phyloP scores from a whole-genome alignment of 202 grass and related monocot species.

The Schoenoplectus triqueter region DNA sequence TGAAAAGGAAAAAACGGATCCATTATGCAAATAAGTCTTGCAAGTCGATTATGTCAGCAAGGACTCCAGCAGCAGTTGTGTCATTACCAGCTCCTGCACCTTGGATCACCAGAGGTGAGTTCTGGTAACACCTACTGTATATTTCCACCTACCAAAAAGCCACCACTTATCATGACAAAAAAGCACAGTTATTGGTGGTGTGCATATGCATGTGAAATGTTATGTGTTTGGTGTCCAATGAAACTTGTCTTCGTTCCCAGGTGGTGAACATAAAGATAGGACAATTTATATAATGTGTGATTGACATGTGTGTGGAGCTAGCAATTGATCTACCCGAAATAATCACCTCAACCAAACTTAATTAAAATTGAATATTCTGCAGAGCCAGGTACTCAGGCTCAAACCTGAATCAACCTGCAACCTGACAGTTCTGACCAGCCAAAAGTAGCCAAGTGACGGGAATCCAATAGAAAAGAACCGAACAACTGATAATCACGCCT shows the following conservation, averaged over 20 bases:
- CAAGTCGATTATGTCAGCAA: slow-evolving; percentile 75
- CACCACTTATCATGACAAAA: neutral
- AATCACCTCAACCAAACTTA: neutral
- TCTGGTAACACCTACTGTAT: slow-evolving; percentile 78
- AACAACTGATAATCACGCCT: neutral
- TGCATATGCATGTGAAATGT: neutral
- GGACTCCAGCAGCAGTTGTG: slow-evolving; percentile 74
- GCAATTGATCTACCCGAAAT: neutral
- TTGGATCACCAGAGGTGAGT: slow-evolving; percentile 84
- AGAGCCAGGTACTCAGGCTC: neutral
- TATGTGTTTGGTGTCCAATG: neutral
- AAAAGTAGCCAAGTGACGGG: neutral
- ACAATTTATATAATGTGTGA: neutral
- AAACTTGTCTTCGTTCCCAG: neutral
- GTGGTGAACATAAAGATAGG: neutral
- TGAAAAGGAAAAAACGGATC: neutral
- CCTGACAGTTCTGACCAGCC: neutral
- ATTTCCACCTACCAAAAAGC: slow-evolving; percentile 72
- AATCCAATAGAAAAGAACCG: neutral
- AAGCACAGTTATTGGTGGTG: neutral
- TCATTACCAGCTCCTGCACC: slow-evolving; percentile 88
- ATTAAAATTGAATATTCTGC: neutral
- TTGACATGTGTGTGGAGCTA: neutral
- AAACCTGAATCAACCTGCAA: neutral
- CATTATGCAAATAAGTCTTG: slow-evolving; percentile 60